Conservation (phyloP, 495 filamentous ascomycete species). For the Immersiella caudata region DNA sequence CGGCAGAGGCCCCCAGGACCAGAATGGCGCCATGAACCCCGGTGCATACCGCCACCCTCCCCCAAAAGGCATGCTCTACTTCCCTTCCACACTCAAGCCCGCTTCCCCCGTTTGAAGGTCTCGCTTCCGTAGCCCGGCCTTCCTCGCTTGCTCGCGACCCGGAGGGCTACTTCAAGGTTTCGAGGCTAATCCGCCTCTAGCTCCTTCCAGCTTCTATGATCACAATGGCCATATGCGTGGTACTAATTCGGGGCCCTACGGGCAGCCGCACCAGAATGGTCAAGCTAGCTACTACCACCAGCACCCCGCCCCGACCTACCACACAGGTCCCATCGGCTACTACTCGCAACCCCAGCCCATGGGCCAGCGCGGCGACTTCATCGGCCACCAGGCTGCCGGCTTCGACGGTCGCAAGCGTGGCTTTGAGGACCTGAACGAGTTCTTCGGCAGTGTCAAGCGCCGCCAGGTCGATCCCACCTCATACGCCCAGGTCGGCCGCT, state of each 20-base stretch:
- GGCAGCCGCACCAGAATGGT: constrained; percentile 52
- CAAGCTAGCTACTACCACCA: constrained; percentile 58
- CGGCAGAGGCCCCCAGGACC: constrained; percentile 71
- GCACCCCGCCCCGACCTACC: constrained; percentile 61
- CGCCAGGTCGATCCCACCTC: constrained; percentile 83
- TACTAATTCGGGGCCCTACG: constrained; percentile 53
- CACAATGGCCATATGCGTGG: constrained; percentile 60
- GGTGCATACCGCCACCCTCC: constrained; percentile 50
- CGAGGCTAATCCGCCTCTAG: constrained; percentile 54
- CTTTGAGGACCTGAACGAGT: constrained; percentile 87
- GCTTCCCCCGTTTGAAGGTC: constrained; percentile 15
- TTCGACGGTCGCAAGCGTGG: constrained; percentile 77
- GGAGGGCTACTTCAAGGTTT: constrained; percentile 14
- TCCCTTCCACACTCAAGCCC: constrained; percentile 36
- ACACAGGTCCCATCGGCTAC: constrained; percentile 57
- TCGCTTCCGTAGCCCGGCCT: neutral
- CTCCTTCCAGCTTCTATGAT: constrained; percentile 59
- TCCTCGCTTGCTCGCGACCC: neutral
- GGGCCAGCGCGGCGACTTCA: constrained; percentile 50
- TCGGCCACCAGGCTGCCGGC: constrained; percentile 54
- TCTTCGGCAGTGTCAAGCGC: constrained; percentile 89
- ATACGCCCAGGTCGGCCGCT: constrained; percentile 78
- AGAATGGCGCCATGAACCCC: constrained; percentile 64
- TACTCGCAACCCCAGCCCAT: constrained; percentile 58
- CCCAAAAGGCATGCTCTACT: constrained; percentile 57